A percentile compares a stretch with the other conserved stretches of the same genome.
Conservation (phyloP, 176 grass and related monocot species). For the Cenchrus purpureus region DNA sequence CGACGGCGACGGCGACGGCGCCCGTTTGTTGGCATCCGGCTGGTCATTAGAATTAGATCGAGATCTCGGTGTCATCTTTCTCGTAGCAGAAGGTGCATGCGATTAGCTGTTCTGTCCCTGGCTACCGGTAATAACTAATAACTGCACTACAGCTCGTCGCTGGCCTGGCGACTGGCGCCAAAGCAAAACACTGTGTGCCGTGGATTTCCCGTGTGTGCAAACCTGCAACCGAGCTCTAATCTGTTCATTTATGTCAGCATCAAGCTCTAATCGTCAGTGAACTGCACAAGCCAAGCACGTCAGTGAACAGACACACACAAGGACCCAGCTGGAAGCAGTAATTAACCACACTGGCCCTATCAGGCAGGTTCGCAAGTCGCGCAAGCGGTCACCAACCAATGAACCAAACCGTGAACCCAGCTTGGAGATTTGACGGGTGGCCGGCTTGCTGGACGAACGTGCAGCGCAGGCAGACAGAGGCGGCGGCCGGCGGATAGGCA, state of each 20-base stretch:
- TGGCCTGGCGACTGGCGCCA: not conserved
- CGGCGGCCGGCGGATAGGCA: slow-evolving; percentile 12
- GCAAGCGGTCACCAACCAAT: too few species aligned
- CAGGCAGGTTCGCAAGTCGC: too few species aligned
- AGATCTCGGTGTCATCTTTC: not conserved
- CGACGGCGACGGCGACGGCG: slow-evolving; percentile 21
- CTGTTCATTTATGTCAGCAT: too few species aligned
- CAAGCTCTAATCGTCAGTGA: not conserved
- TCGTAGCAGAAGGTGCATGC: not conserved
- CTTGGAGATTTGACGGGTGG: not conserved
- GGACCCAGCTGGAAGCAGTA: too few species aligned
- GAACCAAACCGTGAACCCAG: too few species aligned
- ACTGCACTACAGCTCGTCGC: not conserved
- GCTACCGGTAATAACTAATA: not conserved
- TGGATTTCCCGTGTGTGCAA: too few species aligned
- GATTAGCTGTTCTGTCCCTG: not conserved
- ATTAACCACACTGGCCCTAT: too few species aligned
- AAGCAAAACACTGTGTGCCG: not conserved
- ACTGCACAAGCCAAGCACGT: too few species aligned
- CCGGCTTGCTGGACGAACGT: not conserved
- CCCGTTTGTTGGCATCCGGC: not conserved
- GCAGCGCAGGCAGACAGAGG: not conserved
- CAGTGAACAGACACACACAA: too few species aligned
- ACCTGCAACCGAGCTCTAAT: too few species aligned
- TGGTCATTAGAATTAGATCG: not conserved